Evolutionary conservation across 371 early-diverging fungal species (phyloP).

Genomic region (Catenaria anguillulae): DNA sequence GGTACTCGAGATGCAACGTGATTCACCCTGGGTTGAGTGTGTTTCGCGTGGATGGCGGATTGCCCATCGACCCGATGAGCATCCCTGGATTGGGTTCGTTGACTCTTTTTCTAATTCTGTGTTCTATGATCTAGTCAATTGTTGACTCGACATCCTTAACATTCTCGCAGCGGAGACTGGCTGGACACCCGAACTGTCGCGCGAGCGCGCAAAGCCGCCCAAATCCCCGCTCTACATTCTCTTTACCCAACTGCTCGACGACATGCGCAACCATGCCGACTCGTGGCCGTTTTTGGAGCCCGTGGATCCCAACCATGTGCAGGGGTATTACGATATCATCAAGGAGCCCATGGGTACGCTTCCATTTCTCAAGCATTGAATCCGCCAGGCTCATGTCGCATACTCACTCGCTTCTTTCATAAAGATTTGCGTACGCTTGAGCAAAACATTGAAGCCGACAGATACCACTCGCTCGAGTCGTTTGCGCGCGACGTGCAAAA

Average conservation of each 20-base stretch:
- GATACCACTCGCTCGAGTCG: constrained; percentile 52
- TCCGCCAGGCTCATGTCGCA: neutral
- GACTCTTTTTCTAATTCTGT: neutral
- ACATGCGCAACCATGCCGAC: constrained; percentile 36
- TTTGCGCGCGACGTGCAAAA: constrained; percentile 61
- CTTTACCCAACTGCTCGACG: constrained; percentile 22
- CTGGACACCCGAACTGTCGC: constrained; percentile 74
- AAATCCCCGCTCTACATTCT: constrained; percentile 20
- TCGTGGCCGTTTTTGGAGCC: constrained; percentile 98
- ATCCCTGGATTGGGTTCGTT: constrained; percentile 50
- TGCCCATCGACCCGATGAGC: constrained; percentile 32
- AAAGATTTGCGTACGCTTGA: constrained; percentile 66
- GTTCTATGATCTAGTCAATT: neutral
- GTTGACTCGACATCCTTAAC: neutral
- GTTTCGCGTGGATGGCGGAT: constrained; percentile 34
- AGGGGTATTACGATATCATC: constrained; percentile 93
- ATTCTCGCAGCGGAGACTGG: constrained; percentile 81
- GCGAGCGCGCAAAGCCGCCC: constrained; percentile 10
- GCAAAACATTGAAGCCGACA: constrained; percentile 51
- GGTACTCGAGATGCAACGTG: constrained; percentile 50
- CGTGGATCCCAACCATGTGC: constrained; percentile 80
- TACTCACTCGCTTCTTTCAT: neutral
- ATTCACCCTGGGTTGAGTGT: constrained; percentile 59
- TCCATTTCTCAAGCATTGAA: too few species aligned
- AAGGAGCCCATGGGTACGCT: constrained; percentile 93